These are phyloP conservation scores for Pichia occidentalis DNA, from an alignment of 805 yeast genomes.

Conservation along the genomic window DNA sequence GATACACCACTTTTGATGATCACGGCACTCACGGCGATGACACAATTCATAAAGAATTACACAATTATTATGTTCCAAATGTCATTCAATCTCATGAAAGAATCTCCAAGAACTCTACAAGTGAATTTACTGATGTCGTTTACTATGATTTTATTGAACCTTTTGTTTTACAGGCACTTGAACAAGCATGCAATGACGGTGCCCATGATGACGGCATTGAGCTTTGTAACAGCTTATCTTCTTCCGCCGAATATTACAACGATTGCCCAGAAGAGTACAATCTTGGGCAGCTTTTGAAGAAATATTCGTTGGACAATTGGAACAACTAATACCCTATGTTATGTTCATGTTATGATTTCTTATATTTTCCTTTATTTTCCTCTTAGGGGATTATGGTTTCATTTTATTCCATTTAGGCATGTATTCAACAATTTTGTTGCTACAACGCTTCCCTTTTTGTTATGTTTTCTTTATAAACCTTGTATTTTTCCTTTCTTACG, in stretches of 20 bases:
- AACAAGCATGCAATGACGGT: constrained; percentile 17
- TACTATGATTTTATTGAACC: constrained; percentile 68
- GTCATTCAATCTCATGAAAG: constrained; percentile 53
- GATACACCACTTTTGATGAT: constrained; percentile 81
- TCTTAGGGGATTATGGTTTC: too few species aligned
- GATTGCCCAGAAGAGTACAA: constrained; percentile 34
- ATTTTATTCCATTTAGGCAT: too few species aligned
- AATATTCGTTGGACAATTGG: constrained; percentile 35
- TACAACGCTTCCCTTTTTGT: too few species aligned
- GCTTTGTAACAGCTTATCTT: constrained; percentile 15
- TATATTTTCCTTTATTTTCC: not conserved
- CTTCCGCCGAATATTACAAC: constrained; percentile 19
- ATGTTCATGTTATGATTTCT: not conserved
- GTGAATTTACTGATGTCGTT: constrained; percentile 53
- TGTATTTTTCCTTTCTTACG: too few species aligned
- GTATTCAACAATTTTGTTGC: too few species aligned
- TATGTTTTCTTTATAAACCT: too few species aligned
- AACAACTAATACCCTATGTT: not conserved
- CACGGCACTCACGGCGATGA: constrained; percentile 86
- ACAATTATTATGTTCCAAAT: constrained; percentile 63
- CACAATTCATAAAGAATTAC: constrained; percentile 56
- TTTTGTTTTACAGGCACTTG: constrained; percentile 22
- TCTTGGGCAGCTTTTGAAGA: constrained; percentile 40
- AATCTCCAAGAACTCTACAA: constrained; percentile 17
- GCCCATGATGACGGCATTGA: constrained; percentile 6